Base-by-base conservation (phyloP, 345 rosid genomes). In the Heritiera littoralis region DNA sequence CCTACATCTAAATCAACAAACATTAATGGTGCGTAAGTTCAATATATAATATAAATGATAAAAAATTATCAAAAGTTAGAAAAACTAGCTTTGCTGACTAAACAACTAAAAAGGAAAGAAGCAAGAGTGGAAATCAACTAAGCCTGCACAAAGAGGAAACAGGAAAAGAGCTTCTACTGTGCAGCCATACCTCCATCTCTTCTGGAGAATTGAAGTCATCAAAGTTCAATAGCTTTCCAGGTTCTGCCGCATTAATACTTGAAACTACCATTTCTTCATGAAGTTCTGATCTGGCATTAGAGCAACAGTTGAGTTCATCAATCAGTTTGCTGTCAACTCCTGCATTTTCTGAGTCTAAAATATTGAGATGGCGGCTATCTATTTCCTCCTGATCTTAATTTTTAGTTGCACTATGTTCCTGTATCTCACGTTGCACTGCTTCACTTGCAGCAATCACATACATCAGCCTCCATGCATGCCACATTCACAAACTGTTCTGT, bases 161-260 rank as follows among this genome's bases (percentile, higher is more conserved):
- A 9, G 38, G 63, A 11, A 54, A 41, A 77, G 20, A 9, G 68
- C 38, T 48, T 23, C 10, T 73, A 46, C 72, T 72, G 35, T 45
- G 56, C 7, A 38, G 38, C 41, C 84, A 64, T 89, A 96, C 99
- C 99, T 92, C 95, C 91, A 94, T 75, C 56, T 94, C 95, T 63
- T 78, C 81, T 17, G 94, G 89, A 66, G 93, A 88, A 84, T 59
- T 86, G 82, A 83, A 87, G 3, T 86, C 89, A 74, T 88, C 88
- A 80, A 92, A 91, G 82, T 86, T 85, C 56, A 96, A 84, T 3
- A 88, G 94, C 79, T 76, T 86, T n/a, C 74, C 88, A 58, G 51
- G 28, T 80, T 89, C 91, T 72, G 63, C 73, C 76, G 45, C 65
- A 10, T 60, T 85, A 51, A 51, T 32, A 68, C 45, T 73, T 1